Evolutionary conservation across 106 monocot genomes (phyloP).

Genomic region (Apostasia ramifera): DNA sequence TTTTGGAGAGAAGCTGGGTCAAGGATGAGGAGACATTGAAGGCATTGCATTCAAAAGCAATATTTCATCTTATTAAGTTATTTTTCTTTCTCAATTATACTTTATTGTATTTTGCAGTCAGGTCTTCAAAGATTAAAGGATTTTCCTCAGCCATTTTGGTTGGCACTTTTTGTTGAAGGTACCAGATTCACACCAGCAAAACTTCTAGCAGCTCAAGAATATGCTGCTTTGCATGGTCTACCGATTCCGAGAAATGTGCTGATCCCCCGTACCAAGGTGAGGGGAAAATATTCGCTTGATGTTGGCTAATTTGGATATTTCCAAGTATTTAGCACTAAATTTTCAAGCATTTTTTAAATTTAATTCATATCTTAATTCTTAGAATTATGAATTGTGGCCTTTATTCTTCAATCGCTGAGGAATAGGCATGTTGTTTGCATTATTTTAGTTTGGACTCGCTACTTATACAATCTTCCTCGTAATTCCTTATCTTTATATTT

Average conservation of each 20-base stretch:
- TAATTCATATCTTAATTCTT: too few relatives aligned
- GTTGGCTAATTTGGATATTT: too few relatives aligned
- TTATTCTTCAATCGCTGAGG: too few relatives aligned
- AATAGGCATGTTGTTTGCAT: too few relatives aligned
- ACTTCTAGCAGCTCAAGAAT: slow-evolving; percentile 92
- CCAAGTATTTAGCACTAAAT: too few relatives aligned
- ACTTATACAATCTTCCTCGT: too few relatives aligned
- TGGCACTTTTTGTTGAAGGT: slow-evolving; percentile 98
- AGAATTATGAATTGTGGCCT: too few relatives aligned
- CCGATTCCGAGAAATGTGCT: slow-evolving; percentile 81
- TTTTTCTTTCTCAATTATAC: slow-evolving; percentile 4
- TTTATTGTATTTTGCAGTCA: slow-evolving; percentile 39
- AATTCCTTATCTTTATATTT: too few relatives aligned
- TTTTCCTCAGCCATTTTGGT: slow-evolving; percentile 89
- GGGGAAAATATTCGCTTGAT: too few relatives aligned
- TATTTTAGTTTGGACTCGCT: too few relatives aligned
- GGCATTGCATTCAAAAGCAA: slow-evolving; percentile 24
- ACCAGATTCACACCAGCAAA: slow-evolving; percentile 94
- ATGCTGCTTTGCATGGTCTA: slow-evolving; percentile 75
- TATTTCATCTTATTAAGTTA: background rate
- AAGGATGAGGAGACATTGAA: slow-evolving; percentile 93
- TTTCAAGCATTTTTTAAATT: too few relatives aligned
- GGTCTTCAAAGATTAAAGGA: slow-evolving; percentile 73
- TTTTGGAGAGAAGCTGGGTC: slow-evolving; percentile 43
- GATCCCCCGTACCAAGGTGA: slow-evolving; percentile 93